Evolutionary conservation across 2,329 filamentous ascomycete species (phyloP), one percentile per base, ranked within the genome.

Genomic region (Phialocephala sp.): DNA sequence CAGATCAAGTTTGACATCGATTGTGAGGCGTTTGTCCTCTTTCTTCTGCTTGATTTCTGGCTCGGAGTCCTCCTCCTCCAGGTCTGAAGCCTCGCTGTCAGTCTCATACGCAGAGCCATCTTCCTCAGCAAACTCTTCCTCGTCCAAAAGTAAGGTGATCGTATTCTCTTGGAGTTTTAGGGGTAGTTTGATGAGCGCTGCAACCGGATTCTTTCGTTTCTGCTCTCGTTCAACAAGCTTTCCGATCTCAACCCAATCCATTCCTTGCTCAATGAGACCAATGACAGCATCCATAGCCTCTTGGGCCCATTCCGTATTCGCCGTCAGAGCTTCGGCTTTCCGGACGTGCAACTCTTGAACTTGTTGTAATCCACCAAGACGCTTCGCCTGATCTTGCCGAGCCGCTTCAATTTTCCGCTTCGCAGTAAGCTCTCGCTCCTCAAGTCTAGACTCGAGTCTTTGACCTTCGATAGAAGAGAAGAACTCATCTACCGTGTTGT

Each of bases 381-480:
- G 87, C 76, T 92, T 94, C 47, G 87, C 86, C 72, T 99, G 95
- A 71, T 97, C 94, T 61, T 88, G 84, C 72, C 88, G 87, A 0
- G 94, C 93, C n/a, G 91, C 86, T 43, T 97, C 92, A 3, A 99
- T 83, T 77, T 96, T 97, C 74, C 87, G 88, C 78, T 90, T 91
- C 2, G 95, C 95, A 4, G 85, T 84, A 22, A 90, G 88, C 77
- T 99, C 93, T 58, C 90, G 87, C 77, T 98, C 94, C 4, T 87
- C 88, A 4, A 98, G 80, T 61, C 89, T 86, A 1, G 92, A 96
- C 77, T 97, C 91, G 0, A 98, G 83, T 76, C 92, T 97, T 76
- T 97, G 94, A 0, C 94, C 93, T 79, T 99, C 95, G 32, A 98
- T 87, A 0, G 94, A 98, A 0, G 95, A 98, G 77, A 97, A 98